These are phyloP conservation scores for Murraya koenigii DNA, from an alignment of 345 rosid genomes.

Conservation along the genomic window DNA sequence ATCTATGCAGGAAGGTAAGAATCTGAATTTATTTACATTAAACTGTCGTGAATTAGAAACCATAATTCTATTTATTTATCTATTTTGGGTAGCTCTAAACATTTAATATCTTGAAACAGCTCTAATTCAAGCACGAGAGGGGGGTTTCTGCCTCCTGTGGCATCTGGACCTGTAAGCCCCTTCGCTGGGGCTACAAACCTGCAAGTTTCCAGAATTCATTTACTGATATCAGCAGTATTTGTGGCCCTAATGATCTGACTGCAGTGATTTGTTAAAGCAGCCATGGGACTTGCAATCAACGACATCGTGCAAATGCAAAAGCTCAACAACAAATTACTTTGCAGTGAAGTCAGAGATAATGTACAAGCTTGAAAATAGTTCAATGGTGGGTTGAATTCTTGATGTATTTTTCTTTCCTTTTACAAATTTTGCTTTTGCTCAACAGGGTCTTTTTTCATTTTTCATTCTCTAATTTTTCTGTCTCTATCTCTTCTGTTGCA, in stretches of 20 bases:
- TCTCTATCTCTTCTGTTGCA: neutral
- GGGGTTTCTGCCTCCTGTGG: slow-evolving; percentile 42
- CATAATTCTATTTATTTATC: neutral
- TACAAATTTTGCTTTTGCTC: slow-evolving; percentile 1
- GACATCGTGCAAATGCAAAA: neutral
- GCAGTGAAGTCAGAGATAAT: neutral
- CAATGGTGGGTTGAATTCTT: neutral
- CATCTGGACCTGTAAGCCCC: slow-evolving; percentile 68
- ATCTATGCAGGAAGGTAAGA: slow-evolving; percentile 76
- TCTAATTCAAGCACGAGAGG: slow-evolving; percentile 38
- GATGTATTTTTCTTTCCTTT: neutral
- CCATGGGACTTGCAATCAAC: neutral
- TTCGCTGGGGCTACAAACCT: slow-evolving; percentile 38
- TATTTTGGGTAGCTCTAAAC: slow-evolving; percentile 1
- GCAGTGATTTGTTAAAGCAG: neutral
- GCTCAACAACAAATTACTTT: neutral
- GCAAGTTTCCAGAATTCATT: slow-evolving; percentile 22
- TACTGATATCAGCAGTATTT: slow-evolving; percentile 32
- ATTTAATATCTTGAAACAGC: slow-evolving; percentile 35
- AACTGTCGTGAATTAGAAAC: neutral
- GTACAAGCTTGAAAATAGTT: neutral
- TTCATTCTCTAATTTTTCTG: neutral
- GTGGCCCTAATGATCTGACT: slow-evolving; percentile 27
- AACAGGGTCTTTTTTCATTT: neutral
- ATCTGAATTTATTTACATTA: neutral